Conservation (phyloP, 176 grass and related monocot species). For the Canna indica region DNA sequence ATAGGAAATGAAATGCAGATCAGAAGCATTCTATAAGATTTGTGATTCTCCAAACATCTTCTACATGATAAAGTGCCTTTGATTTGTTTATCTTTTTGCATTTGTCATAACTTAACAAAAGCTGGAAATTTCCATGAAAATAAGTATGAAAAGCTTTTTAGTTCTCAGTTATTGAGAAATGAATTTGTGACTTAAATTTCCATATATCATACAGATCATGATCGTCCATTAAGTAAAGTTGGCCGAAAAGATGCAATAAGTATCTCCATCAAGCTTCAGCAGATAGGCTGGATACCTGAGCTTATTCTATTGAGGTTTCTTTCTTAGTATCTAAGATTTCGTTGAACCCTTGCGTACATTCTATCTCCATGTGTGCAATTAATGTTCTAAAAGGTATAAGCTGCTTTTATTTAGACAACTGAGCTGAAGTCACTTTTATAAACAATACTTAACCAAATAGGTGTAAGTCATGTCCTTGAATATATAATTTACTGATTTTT, state of each 20-base stretch:
- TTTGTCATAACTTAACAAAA: not conserved
- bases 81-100: not conserved
- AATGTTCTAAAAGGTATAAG: not conserved
- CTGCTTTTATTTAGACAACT: not conserved
- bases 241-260: conserved; percentile 67
- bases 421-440: not conserved
- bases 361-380: not conserved
- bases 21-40: not conserved
- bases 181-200: not conserved
- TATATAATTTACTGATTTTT: not conserved
- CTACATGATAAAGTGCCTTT: not conserved
- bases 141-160: not conserved
- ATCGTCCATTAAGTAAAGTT: conserved; percentile 61
- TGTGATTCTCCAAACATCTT: not conserved
- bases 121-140: too few relatives aligned
- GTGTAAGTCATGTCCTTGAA: not conserved
- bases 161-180: conserved; percentile 7
- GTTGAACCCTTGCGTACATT: not conserved
- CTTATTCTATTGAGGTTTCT: conserved; percentile 74
- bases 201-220: conserved; percentile 57
- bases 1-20: not conserved
- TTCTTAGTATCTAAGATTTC: conserved; percentile 2
- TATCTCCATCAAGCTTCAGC: conserved; percentile 59
- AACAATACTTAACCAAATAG: not conserved
- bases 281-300: conserved; percentile 87